Base-by-base conservation (phyloP, 306 rosid genomes). In the Macrotyloma uniflorum region DNA sequence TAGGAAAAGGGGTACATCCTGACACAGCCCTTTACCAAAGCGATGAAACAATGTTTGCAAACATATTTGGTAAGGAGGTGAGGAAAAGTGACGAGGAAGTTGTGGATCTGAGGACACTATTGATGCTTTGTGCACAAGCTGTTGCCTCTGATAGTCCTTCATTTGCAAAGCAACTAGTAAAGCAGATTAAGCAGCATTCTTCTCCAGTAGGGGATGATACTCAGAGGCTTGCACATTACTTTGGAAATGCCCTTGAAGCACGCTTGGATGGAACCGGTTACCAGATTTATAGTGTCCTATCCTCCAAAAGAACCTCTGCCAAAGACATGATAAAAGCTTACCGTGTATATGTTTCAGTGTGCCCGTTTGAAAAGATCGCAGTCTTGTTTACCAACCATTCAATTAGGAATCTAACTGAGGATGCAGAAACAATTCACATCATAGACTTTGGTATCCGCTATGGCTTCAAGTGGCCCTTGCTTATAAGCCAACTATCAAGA, bases 401-500 rank as follows among this genome's bases (percentile, higher is more conserved):
- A 51, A 92, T 92, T 67, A 4, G 6, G 16, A 70, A 66, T 42
- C 58, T 11, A 3, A 73, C 84, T 38, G 73, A 67, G 63, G 77
- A 87, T 23, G 81, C 73, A 0, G 45, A 77, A 30, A 70, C 78
- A 2, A 81, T 90, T 74, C 95, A 92, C 47, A 74, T 92, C 54
- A 58, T 92, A 13, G 93, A 92, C 65, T 90, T 92, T 16, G 97
- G 91, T 43, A 83, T 92, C 76, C 66, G 71, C 7, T 92, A 92
- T 72, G 97, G 97, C 26, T 92, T 88, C 83, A 93, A 90, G 32
- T 90, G 97, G 94, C 94, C 93, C 49, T 75, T 61, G 13, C 83
- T 92, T 53, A 85, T 92, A 46, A 26, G 61, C 0, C 28, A 70
- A 50, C 77, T 90, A 61, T 87, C 93, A 23, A 77, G 22, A 45